Percentiles rank a stretch among this genome's conserved stretches.
Conservation (phyloP, 306 rosid genomes). For the Cicer yamashitae region DNA sequence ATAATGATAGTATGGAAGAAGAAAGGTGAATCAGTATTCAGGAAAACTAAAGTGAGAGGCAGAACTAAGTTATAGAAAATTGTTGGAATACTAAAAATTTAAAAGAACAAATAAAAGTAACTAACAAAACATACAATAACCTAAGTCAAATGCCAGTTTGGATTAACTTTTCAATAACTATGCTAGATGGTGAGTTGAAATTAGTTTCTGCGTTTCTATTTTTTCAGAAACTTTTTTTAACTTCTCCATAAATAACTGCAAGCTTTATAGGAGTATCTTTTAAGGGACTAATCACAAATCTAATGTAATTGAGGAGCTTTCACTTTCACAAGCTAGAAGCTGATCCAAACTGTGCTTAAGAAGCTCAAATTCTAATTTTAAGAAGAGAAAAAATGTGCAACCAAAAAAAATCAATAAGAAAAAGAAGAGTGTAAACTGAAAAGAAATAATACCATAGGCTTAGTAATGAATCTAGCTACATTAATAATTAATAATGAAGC, state of each 20-base stretch:
- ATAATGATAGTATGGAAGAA: background rate
- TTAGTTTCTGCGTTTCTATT: background rate
- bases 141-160: background rate
- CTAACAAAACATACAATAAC: background rate
- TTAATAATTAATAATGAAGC: constrained; percentile 12
- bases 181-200: background rate
- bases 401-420: constrained; percentile 6
- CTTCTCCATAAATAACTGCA: background rate
- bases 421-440: constrained; percentile 8
- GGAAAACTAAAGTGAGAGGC: constrained; percentile 24
- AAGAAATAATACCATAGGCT: background rate
- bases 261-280: background rate
- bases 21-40: constrained; percentile 8
- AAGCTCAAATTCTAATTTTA: background rate
- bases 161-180: background rate
- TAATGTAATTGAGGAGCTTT: background rate
- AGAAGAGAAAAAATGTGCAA: constrained; percentile 13
- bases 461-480: background rate
- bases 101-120: background rate
- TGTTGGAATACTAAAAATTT: background rate
- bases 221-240: background rate
- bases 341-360: background rate
- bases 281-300: background rate
- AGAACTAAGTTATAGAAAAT: constrained; percentile 5
- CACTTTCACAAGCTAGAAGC: background rate